Base-by-base conservation (phyloP, 768 basidiomycete species). In the Collybia mongolica region DNA sequence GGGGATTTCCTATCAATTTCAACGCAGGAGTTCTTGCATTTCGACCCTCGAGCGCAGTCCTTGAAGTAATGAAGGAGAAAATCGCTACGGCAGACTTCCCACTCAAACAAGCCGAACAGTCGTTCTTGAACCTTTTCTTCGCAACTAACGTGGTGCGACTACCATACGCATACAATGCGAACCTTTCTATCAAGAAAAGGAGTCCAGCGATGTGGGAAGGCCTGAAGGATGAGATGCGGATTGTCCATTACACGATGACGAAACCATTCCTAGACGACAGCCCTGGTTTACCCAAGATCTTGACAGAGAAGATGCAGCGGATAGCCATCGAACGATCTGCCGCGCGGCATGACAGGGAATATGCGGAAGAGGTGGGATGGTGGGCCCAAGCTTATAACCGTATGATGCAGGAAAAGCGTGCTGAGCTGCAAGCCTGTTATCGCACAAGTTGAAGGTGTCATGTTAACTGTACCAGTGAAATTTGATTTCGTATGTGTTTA, bases 161-260 rank as follows among this genome's bases (percentile, higher is more conserved):
- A 3, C 73, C 74, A 9, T 71, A 70, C 46, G 65, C 65, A 26
- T 75, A 74, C 61, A 74, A 73, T 56, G 70, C 64, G 46, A 73
- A 74, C 56, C 59, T 74, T 9, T 70, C 65, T 1, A 68, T 71
- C 56, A 74, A 74, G 60, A 50, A 51, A 37, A 56, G 63, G 23
- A 63, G 59, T 48, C 64, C 60, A 17, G 44, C 37, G 43, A 39
- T 74, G 40, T 74, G 74, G 74, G 58, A 57, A 50, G 64, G 56
- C 6, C 51, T 72, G 52, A 51, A 53, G 45, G 52, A 54, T 5
- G 69, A 72, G 49, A 56, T 69, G 45, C 59, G 69, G 28, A 58
- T 74, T 41, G 60, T 74, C 22, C 73, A 74, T 53, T 75, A 73
- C 54, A 70, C 73, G n/a, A 22, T 61, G 7, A 54, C 47, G 9